Percentiles rank a stretch among this genome's conserved stretches.
Conservation (phyloP, 73 alveolate species). For the Paramecium bursaria region DNA sequence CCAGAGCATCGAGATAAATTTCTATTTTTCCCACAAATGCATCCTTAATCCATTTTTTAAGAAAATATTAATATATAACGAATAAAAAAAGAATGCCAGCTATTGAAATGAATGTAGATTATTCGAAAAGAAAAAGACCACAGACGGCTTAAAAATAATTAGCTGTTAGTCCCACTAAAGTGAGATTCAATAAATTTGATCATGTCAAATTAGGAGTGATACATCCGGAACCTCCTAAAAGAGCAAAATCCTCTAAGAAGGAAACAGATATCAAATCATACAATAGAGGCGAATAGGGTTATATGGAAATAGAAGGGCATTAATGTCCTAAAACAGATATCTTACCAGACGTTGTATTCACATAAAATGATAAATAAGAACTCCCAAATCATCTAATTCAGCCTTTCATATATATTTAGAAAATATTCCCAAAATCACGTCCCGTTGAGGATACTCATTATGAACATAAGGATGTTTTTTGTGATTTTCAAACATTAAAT, state of each 20-base stretch:
- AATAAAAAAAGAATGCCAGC: not conserved
- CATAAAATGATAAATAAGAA: slow-evolving; percentile 1
- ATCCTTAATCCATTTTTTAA: not conserved
- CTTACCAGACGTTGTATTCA: slow-evolving; percentile 5
- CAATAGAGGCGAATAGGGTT: slow-evolving; percentile 11
- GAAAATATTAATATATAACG: not conserved
- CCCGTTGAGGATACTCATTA: not conserved
- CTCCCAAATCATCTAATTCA: slow-evolving; percentile 18
- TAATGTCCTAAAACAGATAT: slow-evolving; percentile 35
- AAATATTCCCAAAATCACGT: slow-evolving; percentile 31
- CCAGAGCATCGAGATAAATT: slow-evolving; percentile 64
- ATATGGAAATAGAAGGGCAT: slow-evolving; percentile 29
- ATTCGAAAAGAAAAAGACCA: not conserved
- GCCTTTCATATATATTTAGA: slow-evolving; percentile 35
- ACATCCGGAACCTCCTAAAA: slow-evolving; percentile 21
- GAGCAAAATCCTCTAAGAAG: not conserved
- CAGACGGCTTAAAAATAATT: not conserved
- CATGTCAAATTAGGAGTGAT: slow-evolving; percentile 30
- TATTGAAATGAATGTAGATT: not conserved
- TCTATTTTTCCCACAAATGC: slow-evolving; percentile 19
- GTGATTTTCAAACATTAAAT: not conserved
- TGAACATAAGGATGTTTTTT: slow-evolving; percentile 52
- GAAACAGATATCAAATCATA: slow-evolving; percentile 8
- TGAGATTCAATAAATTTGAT: slow-evolving; percentile 29
- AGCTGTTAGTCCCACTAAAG: slow-evolving; percentile 44